Evolutionary conservation across 805 yeast genomes (phyloP), one percentile per base, ranked within the genome.

Genomic region (Lipomyces starkeyi): DNA sequence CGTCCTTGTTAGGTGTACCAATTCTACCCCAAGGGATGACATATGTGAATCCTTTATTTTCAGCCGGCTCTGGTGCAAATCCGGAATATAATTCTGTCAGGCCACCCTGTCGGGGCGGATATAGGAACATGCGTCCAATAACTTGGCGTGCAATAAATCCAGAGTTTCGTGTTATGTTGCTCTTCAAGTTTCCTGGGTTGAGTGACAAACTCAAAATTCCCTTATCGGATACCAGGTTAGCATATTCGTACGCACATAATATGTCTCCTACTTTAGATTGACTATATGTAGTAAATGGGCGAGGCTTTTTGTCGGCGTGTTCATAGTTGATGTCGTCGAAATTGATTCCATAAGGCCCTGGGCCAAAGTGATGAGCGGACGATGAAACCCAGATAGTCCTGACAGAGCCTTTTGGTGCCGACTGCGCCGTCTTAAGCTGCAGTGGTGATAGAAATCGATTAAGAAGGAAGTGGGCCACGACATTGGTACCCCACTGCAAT

Each of bases 301-400:
- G 9, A 20, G 6, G 29, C 20, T 22, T 14, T 32, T 20, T 57
- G 14, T 53, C 13, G 47, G 58, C 58, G 49, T 69, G 71, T 47
- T 71, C 74, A 67, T 69, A 64, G 54, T 74, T 73, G 58, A 79
- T 72, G 63, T 79, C 80, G 59, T 76, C 78, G 63, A 76, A 75
- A 49, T 79, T 69, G 25, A 82, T 76, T 25, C 78, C 81, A 76
- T 14, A 58, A 13, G 75, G 74, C 6, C 74, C 75, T 0, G 82
- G 74, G 0, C 74, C 71, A n/a, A 66, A 17, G n/a, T 65, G 56
- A 43, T 79, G 82, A 0, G 78, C 82, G 32, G 77, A 37, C 0
- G 86, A 83, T 1, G 83, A 68, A 1, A 83, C 76, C 81, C 85
- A 84, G 4, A 84, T 79, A 37, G 84, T 75, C 63, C 87, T 77